Conservation (phyloP, 2,329 filamentous ascomycete genomes). For the Aspergillus proliferans region DNA sequence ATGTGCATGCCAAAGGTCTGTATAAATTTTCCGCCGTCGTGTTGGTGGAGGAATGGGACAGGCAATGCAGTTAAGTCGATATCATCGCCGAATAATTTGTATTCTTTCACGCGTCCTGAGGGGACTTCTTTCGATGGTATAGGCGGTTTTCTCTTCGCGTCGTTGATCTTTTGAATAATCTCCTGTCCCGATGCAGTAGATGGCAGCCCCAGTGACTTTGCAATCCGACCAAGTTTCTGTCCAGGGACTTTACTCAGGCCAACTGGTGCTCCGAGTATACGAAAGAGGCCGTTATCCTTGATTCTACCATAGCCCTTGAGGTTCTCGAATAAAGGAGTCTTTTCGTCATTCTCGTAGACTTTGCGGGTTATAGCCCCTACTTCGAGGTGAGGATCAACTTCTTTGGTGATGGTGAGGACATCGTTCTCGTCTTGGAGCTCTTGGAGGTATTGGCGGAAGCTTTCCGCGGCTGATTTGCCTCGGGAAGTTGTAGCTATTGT, state of each 20-base stretch:
- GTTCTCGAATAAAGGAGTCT: constrained; percentile 6
- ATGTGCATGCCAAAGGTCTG: constrained; percentile 48
- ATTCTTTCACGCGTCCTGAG: constrained; percentile 12
- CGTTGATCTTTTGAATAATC: constrained; percentile 12
- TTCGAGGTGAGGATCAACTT: constrained; percentile 9
- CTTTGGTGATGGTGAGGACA: constrained; percentile 7
- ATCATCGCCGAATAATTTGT: constrained; percentile 15
- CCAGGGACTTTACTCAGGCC: constrained; percentile 1
- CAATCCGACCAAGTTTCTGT: constrained; percentile 9
- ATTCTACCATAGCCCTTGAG: background rate
- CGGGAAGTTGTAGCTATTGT: constrained; percentile 35
- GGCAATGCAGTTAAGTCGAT: constrained; percentile 28
- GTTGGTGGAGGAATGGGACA: constrained; percentile 38
- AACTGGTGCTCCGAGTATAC: constrained; percentile 8
- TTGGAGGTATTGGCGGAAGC: constrained; percentile 3
- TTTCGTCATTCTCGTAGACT: constrained; percentile 7
- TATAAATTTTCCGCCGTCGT: constrained; percentile 46
- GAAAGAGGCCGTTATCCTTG: constrained; percentile 4
- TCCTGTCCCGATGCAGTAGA: constrained; percentile 8
- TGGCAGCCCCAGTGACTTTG: constrained; percentile 11
- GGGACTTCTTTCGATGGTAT: constrained; percentile 8
- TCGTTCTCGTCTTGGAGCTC: constrained; percentile 8
- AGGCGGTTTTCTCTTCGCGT: constrained; percentile 5
- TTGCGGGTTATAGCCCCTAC: constrained; percentile 7
- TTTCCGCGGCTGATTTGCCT: background rate